Percentiles rank a stretch among this genome's conserved stretches.
These are phyloP conservation scores for Psilocybe mexicana DNA, from an alignment of 1,284 basidiomycete genomes.

Conservation along the genomic window DNA sequence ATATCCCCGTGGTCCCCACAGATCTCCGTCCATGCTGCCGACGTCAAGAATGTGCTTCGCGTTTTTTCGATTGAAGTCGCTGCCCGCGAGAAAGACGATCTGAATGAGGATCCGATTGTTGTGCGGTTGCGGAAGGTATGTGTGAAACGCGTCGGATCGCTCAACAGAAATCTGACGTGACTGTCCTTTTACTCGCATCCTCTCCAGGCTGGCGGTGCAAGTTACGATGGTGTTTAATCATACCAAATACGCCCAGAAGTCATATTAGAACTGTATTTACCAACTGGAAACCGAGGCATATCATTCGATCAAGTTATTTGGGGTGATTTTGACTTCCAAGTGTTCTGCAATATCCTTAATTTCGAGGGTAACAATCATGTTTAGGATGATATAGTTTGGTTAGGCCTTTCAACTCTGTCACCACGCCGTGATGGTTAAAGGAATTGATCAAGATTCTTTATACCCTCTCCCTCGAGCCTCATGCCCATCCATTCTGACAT, in stretches of 20 bases:
- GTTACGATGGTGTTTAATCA: conserved; percentile 74
- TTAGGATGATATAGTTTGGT: neutral
- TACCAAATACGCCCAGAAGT: conserved; percentile 3
- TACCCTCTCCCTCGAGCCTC: conserved; percentile 79
- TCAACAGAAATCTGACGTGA: conserved; percentile 2
- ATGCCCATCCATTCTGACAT: conserved; percentile 90
- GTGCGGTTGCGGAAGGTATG: conserved; percentile 70
- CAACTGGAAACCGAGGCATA: conserved; percentile 14
- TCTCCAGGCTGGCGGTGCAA: conserved; percentile 74
- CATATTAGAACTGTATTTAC: conserved; percentile 16
- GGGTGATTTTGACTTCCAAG: neutral
- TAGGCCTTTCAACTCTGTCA: neutral
- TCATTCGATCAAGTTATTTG: neutral
- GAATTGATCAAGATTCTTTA: conserved; percentile 57
- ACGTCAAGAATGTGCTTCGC: conserved; percentile 80
- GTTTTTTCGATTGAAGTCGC: conserved; percentile 86
- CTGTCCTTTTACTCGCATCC: neutral
- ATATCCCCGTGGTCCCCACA: conserved; percentile 32
- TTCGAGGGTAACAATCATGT: neutral
- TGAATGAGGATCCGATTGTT: conserved; percentile 81
- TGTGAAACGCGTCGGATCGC: conserved; percentile 23
- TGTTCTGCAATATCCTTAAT: neutral
- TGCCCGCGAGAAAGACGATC: conserved; percentile 76
- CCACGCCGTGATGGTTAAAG: conserved; percentile 21
- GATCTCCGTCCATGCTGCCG: conserved; percentile 87